A percentile compares a stretch with the other conserved stretches of the same genome.
These are phyloP conservation scores for Pleurotus platypus DNA, from an alignment of 768 basidiomycete genomes.

Conservation along the genomic window DNA sequence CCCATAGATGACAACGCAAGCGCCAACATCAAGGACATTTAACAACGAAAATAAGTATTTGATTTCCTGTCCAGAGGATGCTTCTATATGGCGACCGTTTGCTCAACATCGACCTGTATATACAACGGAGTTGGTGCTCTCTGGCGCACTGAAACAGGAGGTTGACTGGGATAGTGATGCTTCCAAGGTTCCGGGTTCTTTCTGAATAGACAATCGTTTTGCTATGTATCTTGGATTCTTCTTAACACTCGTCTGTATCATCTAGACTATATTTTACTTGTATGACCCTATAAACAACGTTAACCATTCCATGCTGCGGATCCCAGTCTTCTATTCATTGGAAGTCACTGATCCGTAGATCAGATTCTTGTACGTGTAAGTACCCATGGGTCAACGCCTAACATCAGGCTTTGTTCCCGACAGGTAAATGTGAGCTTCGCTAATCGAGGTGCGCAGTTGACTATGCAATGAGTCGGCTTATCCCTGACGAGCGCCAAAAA, in stretches of 20 bases:
- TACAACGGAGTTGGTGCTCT: constrained; percentile 64
- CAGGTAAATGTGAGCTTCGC: too few relatives aligned
- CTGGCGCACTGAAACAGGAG: constrained; percentile 60
- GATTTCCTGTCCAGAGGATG: constrained; percentile 65
- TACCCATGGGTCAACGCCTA: too few relatives aligned
- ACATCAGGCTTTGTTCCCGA: too few relatives aligned
- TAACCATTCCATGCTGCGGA: too few relatives aligned
- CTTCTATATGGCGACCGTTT: constrained; percentile 63
- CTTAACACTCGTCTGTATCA: neutral
- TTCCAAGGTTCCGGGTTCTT: constrained; percentile 27
- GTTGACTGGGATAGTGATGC: constrained; percentile 56
- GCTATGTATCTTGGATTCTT: neutral
- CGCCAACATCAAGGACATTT: constrained; percentile 54
- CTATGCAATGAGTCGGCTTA: too few relatives aligned
- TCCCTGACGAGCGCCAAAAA: too few relatives aligned
- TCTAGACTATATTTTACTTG: too few relatives aligned
- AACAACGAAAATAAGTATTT: constrained; percentile 52
- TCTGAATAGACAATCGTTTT: neutral
- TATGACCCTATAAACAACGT: too few relatives aligned
- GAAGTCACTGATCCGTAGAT: too few relatives aligned
- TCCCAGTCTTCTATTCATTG: too few relatives aligned
- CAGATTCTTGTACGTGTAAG: too few relatives aligned
- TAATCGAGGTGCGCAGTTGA: too few relatives aligned
- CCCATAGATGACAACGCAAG: constrained; percentile 38
- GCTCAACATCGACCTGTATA: constrained; percentile 52